These are phyloP conservation scores for Taiozyma onychis DNA, from an alignment of 1,139 yeast species.

Conservation along the genomic window DNA sequence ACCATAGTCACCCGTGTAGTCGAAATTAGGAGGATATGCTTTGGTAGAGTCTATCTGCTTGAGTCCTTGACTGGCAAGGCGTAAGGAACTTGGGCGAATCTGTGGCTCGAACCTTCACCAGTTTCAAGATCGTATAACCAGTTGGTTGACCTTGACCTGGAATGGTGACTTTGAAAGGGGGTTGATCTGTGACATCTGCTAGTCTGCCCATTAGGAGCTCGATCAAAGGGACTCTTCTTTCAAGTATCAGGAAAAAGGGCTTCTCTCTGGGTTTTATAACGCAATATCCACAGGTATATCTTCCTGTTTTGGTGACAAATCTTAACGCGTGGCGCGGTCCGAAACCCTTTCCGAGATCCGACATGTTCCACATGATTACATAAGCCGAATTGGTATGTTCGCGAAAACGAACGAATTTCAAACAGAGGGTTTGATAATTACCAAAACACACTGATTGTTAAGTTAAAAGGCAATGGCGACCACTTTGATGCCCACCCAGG, in stretches of 20 bases:
- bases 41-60: slow-evolving; percentile 27
- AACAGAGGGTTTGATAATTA: background rate
- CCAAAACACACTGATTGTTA: background rate
- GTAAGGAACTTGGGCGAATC: slow-evolving; percentile 8
- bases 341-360: too few species aligned
- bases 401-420: background rate
- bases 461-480: background rate
- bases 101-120: background rate
- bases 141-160: slow-evolving; percentile 1
- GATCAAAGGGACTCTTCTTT: too few species aligned
- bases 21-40: slow-evolving; percentile 25
- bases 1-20: slow-evolving; percentile 32
- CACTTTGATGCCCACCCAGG: background rate
- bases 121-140: background rate
- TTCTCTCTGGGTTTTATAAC: too few species aligned
- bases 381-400: too few species aligned
- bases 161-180: background rate
- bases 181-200: too few species aligned
- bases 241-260: too few species aligned
- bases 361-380: too few species aligned
- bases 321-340: too few species aligned
- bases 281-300: too few species aligned
- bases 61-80: slow-evolving; percentile 15
- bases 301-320: too few species aligned
- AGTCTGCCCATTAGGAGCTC: too few species aligned